Evolutionary conservation across 2,329 filamentous ascomycete genomes (phyloP), one percentile per base, ranked within the genome.

Genomic region (Phialemoniopsis sp.): DNA sequence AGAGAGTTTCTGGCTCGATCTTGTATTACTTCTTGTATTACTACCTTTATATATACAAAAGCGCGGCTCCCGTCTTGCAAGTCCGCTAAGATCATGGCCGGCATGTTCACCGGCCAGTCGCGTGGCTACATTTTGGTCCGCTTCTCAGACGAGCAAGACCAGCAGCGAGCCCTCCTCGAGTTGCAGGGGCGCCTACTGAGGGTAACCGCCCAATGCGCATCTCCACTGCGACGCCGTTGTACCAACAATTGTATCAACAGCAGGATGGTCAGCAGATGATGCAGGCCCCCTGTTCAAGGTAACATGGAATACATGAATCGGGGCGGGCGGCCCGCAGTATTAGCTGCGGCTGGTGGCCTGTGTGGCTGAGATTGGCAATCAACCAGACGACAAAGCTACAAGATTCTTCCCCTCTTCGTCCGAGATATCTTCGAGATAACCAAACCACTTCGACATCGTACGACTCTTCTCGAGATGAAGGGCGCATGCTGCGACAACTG

Each of bases 141-240:
- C 51, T 98, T 98, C 72, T 89, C 89, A 38, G 89, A 95, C 51
- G 91, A 97, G 72, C 80, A 82, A 51, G 93, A 98, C 58, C 91
- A 97, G 72, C 91, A 98, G 72, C 88, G 90, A 46, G 91, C 93
- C 47, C 76, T 98, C 17, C 85, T 85, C 38, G 93, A 98, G 72
- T 98, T 98, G 93, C 93, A 98, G 71, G 93, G n/a, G 93, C 52
- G 93, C 97, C 29, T 98, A 97, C 75, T 97, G 93, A 61, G 93
- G 93, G 49, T 6, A 98, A 97, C 70, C 82, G 93, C 47, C 93
- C 93, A 39, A 98, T 98, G 93, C 86, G 93, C 57, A 97, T 98
- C 60, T 95, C 88, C 37, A 96, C 93, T 46, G 93, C 93, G 9
- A 97, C 93, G 17, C 93, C 93, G 10, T 26, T 6, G 21, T 26